Base-by-base conservation (phyloP, 371 early-diverging fungal genomes). In the Mucor irregularis region DNA sequence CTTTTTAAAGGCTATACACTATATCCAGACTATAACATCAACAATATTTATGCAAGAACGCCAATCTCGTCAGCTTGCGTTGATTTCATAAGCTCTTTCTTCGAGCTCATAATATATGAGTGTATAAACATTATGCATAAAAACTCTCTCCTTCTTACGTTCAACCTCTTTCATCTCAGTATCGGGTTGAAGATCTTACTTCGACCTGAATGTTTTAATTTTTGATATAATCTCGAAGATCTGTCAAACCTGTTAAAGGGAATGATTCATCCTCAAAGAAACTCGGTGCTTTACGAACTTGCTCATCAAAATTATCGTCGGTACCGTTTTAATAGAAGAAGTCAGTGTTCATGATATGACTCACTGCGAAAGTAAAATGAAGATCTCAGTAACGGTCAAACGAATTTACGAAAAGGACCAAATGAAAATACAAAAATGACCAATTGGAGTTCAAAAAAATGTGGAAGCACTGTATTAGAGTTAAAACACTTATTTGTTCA, bases 151-250 rank as follows among this genome's bases (percentile, higher is more conserved):
- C 49, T 51, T 51, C 58, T 38, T 58, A 49, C 37, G 44, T 28
- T 44, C 38, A 58, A 31, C 51, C 51, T 45, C 51, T 58, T 58
- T 45, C 58, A 58, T 58, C 26, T 35, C 51, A 38, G 51, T 30
- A 28, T 61, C 61, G 45, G 31, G n/a, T 34, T 40, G 46, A 33
- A 39, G 46, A 24, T 39, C 43, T 51, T 51, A 30, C 44, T 55
- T 61, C 61, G 29, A 54, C 16, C 22, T 49, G 45, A 38, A 48
- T 22, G 14, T 55, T 24, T 22, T 54, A n/a, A 31, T 61, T 54
- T 61, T 55, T 49, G 43, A 61, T 58, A 45, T 46, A 50, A 33
- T 58, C 51, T 58, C 52, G 45, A 45, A 58, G 58, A 44, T 47
- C 37, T 44, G 59, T 52, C 48, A 58, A 58, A 58, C 47, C 28